Conservation (phyloP, 257 asterid species). For the Solanum chilense region DNA sequence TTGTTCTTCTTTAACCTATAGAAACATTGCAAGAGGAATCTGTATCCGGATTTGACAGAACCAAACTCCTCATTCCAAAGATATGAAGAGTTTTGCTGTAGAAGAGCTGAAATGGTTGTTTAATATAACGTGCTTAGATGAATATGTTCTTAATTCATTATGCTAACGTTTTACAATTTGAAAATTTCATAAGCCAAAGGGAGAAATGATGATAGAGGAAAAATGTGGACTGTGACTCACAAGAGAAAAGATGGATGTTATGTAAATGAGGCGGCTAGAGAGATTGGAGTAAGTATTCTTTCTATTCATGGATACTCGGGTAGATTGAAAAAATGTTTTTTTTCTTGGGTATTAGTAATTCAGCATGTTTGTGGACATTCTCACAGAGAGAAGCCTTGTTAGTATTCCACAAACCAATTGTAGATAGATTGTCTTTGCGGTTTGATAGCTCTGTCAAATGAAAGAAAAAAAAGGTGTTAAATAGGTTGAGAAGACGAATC, state of each 20-base stretch:
- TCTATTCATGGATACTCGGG: neutral
- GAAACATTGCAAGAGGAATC: no score
- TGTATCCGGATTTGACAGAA: neutral
- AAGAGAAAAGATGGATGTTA: neutral
- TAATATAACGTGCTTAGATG: neutral
- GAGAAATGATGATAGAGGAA: neutral
- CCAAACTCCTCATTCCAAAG: neutral
- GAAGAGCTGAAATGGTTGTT: neutral
- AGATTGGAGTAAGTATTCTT: neutral
- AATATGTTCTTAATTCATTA: neutral
- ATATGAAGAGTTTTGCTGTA: neutral
- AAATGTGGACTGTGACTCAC: neutral
- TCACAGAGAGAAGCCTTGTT: neutral
- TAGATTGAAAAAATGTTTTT: no score
- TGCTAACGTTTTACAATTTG: neutral
- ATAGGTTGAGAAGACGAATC: neutral
- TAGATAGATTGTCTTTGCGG: neutral
- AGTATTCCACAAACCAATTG: neutral
- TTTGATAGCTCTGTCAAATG: neutral
- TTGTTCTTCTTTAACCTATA: no score
- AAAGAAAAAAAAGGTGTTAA: no score
- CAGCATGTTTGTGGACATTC: neutral
- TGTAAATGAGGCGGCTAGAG: neutral
- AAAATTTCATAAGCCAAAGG: neutral
- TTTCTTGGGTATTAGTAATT: no score